phyloP scores from a whole-genome alignment of 768 basidiomycete species.

The Gautieria morchelliformis region DNA sequence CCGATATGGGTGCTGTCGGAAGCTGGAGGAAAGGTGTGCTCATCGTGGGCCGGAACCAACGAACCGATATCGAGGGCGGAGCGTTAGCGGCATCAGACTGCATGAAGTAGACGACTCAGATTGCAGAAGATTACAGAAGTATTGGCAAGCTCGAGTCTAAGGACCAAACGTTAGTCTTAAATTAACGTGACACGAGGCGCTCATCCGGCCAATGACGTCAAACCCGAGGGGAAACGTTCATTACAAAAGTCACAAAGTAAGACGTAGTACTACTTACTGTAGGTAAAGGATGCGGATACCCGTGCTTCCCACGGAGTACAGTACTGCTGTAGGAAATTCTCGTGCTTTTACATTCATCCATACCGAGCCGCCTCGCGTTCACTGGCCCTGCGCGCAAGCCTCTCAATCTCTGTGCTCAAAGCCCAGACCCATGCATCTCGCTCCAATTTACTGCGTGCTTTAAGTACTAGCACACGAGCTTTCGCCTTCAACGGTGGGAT shows the following conservation, averaged over 20 bases:
- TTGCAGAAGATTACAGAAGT: not conserved
- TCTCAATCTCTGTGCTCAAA: slow-evolving; percentile 83
- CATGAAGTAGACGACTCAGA: not conserved
- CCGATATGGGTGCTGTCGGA: slow-evolving; percentile 13
- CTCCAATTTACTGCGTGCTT: slow-evolving; percentile 76
- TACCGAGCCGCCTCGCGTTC: slow-evolving; percentile 56
- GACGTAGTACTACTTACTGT: too few relatives aligned
- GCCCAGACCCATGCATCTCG: slow-evolving; percentile 95
- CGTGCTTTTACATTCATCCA: not conserved
- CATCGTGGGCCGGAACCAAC: slow-evolving; percentile 11
- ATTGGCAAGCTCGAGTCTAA: too few relatives aligned
- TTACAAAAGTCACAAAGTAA: too few relatives aligned
- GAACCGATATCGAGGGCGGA: slow-evolving; percentile 1
- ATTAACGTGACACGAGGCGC: too few relatives aligned
- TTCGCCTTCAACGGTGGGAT: slow-evolving; percentile 35
- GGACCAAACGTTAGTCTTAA: too few relatives aligned
- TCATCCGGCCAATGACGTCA: too few relatives aligned
- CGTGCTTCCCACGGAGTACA: too few relatives aligned
- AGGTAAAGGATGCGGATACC: too few relatives aligned
- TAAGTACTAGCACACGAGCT: slow-evolving; percentile 54
- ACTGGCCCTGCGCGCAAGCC: slow-evolving; percentile 49
- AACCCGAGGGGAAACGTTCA: too few relatives aligned
- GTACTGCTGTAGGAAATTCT: too few relatives aligned
- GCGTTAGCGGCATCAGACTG: not conserved
- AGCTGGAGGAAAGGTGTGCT: slow-evolving; percentile 11